Conservation (phyloP, 192 early-diverging fungal genomes). For the Coemansia sp. region DNA sequence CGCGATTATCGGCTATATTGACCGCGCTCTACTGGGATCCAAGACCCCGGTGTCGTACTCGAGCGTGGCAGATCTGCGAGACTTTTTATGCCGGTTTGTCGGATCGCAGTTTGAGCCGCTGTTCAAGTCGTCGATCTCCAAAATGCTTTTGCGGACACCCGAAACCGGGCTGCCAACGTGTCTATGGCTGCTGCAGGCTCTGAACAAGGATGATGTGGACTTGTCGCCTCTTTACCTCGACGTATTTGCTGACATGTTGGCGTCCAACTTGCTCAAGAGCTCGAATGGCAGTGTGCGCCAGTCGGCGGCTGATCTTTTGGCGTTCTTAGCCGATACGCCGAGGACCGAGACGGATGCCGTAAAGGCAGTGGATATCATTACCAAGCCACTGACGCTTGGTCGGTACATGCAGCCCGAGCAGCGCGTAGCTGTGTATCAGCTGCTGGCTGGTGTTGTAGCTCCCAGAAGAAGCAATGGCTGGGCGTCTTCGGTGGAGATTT, state of each 20-base stretch:
- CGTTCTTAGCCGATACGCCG: constrained; percentile 23
- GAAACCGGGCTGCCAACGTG: constrained; percentile 71
- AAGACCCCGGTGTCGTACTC: constrained; percentile 24
- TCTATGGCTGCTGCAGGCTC: constrained; percentile 57
- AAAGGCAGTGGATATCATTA: constrained; percentile 15
- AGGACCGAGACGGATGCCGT: constrained; percentile 13
- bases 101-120: constrained; percentile 55
- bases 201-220: constrained; percentile 52
- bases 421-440: constrained; percentile 60
- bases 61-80: constrained; percentile 47
- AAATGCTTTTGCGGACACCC: constrained; percentile 80
- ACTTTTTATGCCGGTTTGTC: constrained; percentile 60
- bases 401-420: constrained; percentile 67
- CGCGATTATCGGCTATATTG: constrained; percentile 25
- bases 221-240: constrained; percentile 61
- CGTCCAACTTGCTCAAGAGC: constrained; percentile 33
- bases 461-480: constrained; percentile 26
- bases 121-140: constrained; percentile 64
- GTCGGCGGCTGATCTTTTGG: constrained; percentile 28
- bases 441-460: constrained; percentile 45
- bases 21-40: constrained; percentile 15
- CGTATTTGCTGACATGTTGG: constrained; percentile 55
- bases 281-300: constrained; percentile 28
- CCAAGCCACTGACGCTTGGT: constrained; percentile 50
- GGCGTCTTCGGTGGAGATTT: constrained; percentile 45